Base-by-base conservation (phyloP, 306 rosid species). In the Rosa persica region DNA sequence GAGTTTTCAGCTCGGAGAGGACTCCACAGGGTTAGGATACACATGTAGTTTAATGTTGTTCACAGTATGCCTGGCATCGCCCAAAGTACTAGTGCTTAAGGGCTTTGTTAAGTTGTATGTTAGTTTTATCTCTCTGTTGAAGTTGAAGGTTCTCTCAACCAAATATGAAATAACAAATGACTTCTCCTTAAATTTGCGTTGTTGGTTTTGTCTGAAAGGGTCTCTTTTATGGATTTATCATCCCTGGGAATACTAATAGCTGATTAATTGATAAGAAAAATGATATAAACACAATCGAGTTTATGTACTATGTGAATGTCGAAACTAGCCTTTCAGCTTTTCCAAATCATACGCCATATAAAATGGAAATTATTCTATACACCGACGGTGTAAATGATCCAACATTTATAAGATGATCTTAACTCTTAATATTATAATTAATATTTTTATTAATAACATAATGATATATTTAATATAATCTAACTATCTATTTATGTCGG, bases 21-120 rank as follows among this genome's bases (percentile, higher is more conserved):
- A 73, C 77, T 73, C 67, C 38, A 51, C 27, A 55, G 61, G 16
- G 61, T 40, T 74, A 42, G 64, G 38, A 54, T 36, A 25, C 30
- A 8, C 69, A 58, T 58, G 48, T 15, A 58, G 69, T 65, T 58
- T 46, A 62, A 74, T 72, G 40, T 30, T 55, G 51, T 15, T 12
- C 49, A 42, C 54, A 16, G 69, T 25, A 60, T 19, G 44, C 43
- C 25, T 74, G 69, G 57, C 17, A 0, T 12, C 10, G 69, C 78
- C 27, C 12, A 42, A 11, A 16, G 43, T 23, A 39, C 25, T 42
- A 15, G 30, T 74, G 17, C 30, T 23, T 10, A 61, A 51, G 36
- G 69, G 78, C 40, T 57, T 42, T 58, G 70, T 30, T 25, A 42
- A 58, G 70, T 8, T 55, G 70, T 58, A 58, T 58, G 51, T 11